Conservation (phyloP, 2,329 filamentous ascomycete species). For the Macrophomina tecta region DNA sequence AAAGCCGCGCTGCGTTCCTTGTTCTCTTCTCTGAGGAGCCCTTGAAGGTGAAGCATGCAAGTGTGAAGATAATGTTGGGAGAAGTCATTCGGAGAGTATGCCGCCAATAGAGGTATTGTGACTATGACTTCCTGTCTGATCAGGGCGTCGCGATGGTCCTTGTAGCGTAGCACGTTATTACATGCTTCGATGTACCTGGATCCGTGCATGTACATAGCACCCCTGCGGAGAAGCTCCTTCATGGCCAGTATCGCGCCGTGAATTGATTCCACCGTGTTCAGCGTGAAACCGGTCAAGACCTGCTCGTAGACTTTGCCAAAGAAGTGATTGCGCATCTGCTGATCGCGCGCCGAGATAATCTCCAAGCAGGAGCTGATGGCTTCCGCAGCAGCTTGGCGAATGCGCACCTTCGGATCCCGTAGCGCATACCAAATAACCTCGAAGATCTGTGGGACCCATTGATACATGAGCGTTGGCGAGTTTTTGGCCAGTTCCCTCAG, state of each 20-base stretch:
- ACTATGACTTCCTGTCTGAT: slow-evolving; percentile 89
- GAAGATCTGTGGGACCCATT: slow-evolving; percentile 92
- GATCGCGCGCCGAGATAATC: slow-evolving; percentile 92
- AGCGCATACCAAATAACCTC: slow-evolving; percentile 96
- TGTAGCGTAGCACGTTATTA: slow-evolving; percentile 89
- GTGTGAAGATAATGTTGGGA: slow-evolving; percentile 85
- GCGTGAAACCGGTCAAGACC: slow-evolving; percentile 75
- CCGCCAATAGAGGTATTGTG: slow-evolving; percentile 89
- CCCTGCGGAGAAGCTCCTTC: slow-evolving; percentile 90
- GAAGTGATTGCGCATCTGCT: slow-evolving; percentile 83
- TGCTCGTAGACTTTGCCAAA: slow-evolving; percentile 92
- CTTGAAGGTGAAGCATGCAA: slow-evolving; percentile 95
- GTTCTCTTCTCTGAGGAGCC: slow-evolving; percentile 85
- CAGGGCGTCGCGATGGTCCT: slow-evolving; percentile 87
- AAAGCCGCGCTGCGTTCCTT: slow-evolving; percentile 95
- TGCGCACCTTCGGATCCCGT: slow-evolving; percentile 86
- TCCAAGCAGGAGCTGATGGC: slow-evolving; percentile 94
- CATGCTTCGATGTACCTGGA: slow-evolving; percentile 85
- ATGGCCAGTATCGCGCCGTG: slow-evolving; percentile 94
- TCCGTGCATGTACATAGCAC: slow-evolving; percentile 99
- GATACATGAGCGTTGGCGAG: slow-evolving; percentile 93
- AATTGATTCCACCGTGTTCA: slow-evolving; percentile 82
- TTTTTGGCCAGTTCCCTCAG: slow-evolving; percentile 89
- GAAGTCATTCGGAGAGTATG: slow-evolving; percentile 91
- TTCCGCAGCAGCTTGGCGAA: slow-evolving; percentile 88